Conservation (phyloP, 345 rosid genomes). For the Salix brachista region DNA sequence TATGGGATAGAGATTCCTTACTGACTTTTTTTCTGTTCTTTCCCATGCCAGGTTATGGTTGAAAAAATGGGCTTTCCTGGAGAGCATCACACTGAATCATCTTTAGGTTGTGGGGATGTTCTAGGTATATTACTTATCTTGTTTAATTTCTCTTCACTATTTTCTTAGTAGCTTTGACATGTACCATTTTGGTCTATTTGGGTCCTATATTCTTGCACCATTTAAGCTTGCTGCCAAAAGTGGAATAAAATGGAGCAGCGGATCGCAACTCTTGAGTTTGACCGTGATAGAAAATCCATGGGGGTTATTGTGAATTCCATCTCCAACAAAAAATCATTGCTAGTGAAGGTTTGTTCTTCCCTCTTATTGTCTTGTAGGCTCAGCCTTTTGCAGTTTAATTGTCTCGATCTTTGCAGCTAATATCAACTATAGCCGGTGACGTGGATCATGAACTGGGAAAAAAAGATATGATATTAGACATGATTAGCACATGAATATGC, state of each 20-base stretch:
- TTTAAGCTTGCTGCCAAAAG: slow-evolving; percentile 56
- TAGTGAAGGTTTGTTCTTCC: slow-evolving; percentile 63
- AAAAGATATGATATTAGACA: background rate
- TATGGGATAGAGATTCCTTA: background rate
- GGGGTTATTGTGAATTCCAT: slow-evolving; percentile 88
- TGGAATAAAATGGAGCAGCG: slow-evolving; percentile 74
- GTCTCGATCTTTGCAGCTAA: background rate
- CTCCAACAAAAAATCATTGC: slow-evolving; percentile 60
- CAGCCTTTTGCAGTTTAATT: background rate
- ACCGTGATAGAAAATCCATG: slow-evolving; percentile 91
- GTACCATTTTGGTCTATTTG: background rate
- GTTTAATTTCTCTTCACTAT: background rate
- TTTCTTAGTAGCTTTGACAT: background rate
- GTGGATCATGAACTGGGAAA: background rate
- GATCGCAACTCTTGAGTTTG: slow-evolving; percentile 94
- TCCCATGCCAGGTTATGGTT: slow-evolving; percentile 65
- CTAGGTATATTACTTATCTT: slow-evolving; percentile 41
- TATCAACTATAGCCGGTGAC: background rate
- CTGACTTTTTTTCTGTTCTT: background rate
- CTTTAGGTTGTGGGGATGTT: slow-evolving; percentile 37
- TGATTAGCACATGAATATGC: background rate
- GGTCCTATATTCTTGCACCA: background rate
- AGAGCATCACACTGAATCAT: slow-evolving; percentile 33
- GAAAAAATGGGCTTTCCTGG: slow-evolving; percentile 93
- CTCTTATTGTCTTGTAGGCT: background rate